Conservation (phyloP, 306 rosid genomes). For the Dalbergia cochinchinensis region DNA sequence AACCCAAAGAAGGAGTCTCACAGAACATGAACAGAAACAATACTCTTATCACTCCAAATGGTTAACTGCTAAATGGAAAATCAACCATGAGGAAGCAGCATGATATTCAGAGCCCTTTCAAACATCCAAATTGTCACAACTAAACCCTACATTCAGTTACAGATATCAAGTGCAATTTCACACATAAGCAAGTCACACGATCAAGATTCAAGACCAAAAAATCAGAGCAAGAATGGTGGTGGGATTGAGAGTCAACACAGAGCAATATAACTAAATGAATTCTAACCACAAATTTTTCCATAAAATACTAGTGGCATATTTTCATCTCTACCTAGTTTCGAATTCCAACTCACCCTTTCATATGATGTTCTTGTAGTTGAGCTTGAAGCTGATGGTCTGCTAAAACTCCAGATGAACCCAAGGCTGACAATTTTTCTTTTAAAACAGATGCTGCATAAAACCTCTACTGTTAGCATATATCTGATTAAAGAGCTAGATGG, state of each 20-base stretch:
- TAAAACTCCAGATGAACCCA: conserved; percentile 97
- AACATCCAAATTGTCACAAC: background rate
- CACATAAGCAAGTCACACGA: conserved; percentile 17
- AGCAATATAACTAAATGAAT: conserved; percentile 13
- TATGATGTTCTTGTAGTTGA: conserved; percentile 91
- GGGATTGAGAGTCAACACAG: conserved; percentile 8
- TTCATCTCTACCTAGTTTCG: conserved; percentile 35
- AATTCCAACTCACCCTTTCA: conserved; percentile 76
- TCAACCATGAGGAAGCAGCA: background rate
- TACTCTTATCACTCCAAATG: background rate
- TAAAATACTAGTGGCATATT: conserved; percentile 20
- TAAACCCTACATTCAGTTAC: background rate
- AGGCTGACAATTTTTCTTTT: conserved; percentile 85
- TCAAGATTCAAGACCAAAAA: conserved; percentile 40
- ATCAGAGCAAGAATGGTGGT: background rate
- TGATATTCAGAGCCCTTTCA: background rate
- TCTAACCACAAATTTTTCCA: conserved; percentile 32
- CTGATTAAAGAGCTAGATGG: conserved; percentile 38
- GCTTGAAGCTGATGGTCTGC: conserved; percentile 99
- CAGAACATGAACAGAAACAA: background rate
- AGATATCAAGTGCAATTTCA: conserved; percentile 3
- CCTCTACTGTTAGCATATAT: conserved; percentile 52
- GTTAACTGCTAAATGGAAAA: background rate
- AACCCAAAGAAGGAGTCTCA: background rate
- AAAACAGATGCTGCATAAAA: conserved; percentile 86